Conservation (phyloP, 306 rosid species). For the Psophocarpus tetragonolobus region DNA sequence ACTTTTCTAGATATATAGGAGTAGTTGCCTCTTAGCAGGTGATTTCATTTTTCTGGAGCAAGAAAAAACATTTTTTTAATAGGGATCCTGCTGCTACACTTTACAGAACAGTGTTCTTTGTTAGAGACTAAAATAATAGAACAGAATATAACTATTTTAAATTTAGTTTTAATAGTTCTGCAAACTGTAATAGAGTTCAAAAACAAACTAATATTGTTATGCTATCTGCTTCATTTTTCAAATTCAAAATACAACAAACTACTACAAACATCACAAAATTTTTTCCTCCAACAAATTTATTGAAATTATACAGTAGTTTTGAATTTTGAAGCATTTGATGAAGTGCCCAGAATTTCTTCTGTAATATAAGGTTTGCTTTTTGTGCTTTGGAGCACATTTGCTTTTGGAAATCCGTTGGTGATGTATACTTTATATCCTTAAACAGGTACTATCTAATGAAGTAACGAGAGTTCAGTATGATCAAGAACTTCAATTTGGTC, state of each 20-base stretch:
- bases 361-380: slow-evolving; percentile 7
- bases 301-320: background rate
- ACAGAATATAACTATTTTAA: background rate
- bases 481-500: slow-evolving; percentile 50
- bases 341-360: background rate
- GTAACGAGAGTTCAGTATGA: slow-evolving; percentile 68
- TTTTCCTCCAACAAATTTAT: background rate
- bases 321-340: background rate
- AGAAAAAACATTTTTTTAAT: slow-evolving; percentile 5
- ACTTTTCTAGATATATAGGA: slow-evolving; percentile 23
- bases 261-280: background rate
- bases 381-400: background rate
- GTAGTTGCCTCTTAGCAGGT: slow-evolving; percentile 9
- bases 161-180: background rate
- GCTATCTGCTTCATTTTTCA: slow-evolving; percentile 12
- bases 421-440: slow-evolving; percentile 16
- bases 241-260: slow-evolving; percentile 15
- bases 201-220: background rate
- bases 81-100: slow-evolving; percentile 1
- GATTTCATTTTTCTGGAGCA: slow-evolving; percentile 7
- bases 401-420: background rate
- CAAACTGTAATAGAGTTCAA: background rate
- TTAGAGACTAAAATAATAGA: background rate
- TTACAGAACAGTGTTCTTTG: background rate
- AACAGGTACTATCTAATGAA: slow-evolving; percentile 81